Conservation (phyloP, 345 rosid species). For the Litchi chinensis region DNA sequence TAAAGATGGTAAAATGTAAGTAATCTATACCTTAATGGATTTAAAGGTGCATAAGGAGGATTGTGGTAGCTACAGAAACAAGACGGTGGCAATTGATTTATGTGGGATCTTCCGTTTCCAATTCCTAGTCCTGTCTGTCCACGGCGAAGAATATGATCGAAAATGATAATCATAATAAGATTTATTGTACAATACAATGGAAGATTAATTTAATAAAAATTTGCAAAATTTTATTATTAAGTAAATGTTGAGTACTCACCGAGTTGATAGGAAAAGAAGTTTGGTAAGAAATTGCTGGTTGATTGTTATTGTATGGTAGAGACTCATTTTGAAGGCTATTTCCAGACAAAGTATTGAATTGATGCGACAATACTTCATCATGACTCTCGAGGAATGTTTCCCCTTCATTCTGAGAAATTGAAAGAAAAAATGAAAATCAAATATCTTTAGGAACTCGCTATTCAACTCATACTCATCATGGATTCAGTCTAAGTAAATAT, state of each 20-base stretch:
- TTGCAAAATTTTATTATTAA: neutral
- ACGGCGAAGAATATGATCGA: neutral
- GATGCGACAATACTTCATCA: neutral
- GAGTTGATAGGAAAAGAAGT: neutral
- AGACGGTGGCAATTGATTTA: conserved; percentile 4
- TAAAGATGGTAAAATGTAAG: too few species aligned
- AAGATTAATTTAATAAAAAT: neutral
- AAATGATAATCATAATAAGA: neutral
- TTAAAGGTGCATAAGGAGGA: conserved; percentile 3
- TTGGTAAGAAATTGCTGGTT: neutral
- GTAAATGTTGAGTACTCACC: conserved; percentile 15
- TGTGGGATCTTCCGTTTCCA: neutral
- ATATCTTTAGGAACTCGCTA: neutral
- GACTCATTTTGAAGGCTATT: conserved; percentile 4
- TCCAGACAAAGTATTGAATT: conserved; percentile 7
- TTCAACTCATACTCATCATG: neutral
- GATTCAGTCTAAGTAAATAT: too few species aligned
- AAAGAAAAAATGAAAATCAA: neutral
- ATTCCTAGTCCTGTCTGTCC: conserved; percentile 16
- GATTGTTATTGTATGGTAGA: conserved; percentile 6
- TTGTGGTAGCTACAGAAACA: conserved; percentile 20
- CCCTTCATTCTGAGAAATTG: neutral
- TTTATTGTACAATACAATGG: neutral
- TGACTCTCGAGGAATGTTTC: neutral
- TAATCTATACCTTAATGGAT: conserved; percentile 22